These are phyloP conservation scores for Collybiopsis luxurians DNA, from an alignment of 768 basidiomycete genomes.

Conservation along the genomic window DNA sequence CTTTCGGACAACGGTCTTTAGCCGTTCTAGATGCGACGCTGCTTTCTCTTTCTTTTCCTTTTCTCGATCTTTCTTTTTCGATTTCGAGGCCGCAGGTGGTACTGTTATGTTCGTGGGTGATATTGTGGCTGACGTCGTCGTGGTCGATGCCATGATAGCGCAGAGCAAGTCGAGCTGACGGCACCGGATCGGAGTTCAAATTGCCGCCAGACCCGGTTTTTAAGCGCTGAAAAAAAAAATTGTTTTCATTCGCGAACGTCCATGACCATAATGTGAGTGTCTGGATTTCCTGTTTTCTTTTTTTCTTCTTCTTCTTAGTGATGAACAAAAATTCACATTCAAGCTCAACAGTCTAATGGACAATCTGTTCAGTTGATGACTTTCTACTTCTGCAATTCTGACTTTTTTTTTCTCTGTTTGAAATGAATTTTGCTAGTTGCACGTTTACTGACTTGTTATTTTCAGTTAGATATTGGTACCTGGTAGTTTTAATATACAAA, in stretches of 20 bases:
- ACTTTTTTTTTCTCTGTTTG: slow-evolving; percentile 19
- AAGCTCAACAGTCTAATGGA: slow-evolving; percentile 66
- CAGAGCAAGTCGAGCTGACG: not conserved
- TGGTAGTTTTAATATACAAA: too few relatives aligned
- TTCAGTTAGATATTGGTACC: too few relatives aligned
- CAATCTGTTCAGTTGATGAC: slow-evolving; percentile 42
- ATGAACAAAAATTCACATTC: slow-evolving; percentile 58
- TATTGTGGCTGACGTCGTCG: slow-evolving; percentile 19
- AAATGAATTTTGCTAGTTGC: too few relatives aligned
- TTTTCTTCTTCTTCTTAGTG: slow-evolving; percentile 20
- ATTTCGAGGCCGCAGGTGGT: slow-evolving; percentile 26
- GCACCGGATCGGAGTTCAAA: not conserved
- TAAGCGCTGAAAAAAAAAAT: not conserved
- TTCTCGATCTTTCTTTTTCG: slow-evolving; percentile 26
- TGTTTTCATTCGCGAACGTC: not conserved
- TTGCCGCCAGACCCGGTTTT: not conserved
- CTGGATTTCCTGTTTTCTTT: not conserved
- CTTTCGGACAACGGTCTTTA: slow-evolving; percentile 86
- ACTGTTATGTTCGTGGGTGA: too few relatives aligned
- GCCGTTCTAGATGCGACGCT: slow-evolving; percentile 40
- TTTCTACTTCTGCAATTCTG: slow-evolving; percentile 61
- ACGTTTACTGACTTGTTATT: too few relatives aligned
- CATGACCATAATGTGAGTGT: not conserved
- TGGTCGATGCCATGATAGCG: slow-evolving; percentile 6
- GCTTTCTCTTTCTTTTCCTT: slow-evolving; percentile 31